These are phyloP conservation scores for Dactylis glomerata DNA, from an alignment of 176 grass and related monocot species.

Conservation along the genomic window DNA sequence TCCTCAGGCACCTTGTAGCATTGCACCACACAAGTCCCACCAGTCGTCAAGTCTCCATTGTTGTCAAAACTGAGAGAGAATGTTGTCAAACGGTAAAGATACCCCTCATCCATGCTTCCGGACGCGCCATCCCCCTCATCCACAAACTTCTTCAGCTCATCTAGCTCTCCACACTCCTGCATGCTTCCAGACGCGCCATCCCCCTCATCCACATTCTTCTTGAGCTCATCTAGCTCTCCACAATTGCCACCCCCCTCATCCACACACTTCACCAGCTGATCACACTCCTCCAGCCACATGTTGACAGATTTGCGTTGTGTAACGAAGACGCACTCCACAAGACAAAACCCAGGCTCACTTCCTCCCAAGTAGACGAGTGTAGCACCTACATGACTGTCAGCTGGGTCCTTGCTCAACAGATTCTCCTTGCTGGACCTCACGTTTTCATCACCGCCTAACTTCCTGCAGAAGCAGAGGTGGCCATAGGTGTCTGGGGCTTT, in stretches of 20 bases:
- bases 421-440: background rate
- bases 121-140: background rate
- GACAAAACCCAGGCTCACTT: background rate
- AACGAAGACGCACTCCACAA: background rate
- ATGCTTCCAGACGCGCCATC: background rate
- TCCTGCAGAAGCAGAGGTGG: background rate
- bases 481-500: background rate
- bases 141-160: too few relatives aligned
- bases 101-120: background rate
- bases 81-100: background rate
- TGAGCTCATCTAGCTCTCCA: slow-evolving; percentile 16
- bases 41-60: background rate
- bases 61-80: slow-evolving; percentile 6
- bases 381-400: background rate
- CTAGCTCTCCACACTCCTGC: too few relatives aligned
- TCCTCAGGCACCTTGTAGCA: slow-evolving; percentile 1
- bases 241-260: background rate
- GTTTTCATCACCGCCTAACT: background rate
- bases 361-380: background rate
- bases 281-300: background rate
- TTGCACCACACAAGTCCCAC: background rate
- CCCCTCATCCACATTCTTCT: slow-evolving; percentile 16
- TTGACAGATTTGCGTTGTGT: background rate
- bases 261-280: background rate
- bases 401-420: background rate